phyloP scores from a whole-genome alignment of 371 early-diverging fungal genomes.

The Choanephora cucurbitarum region DNA sequence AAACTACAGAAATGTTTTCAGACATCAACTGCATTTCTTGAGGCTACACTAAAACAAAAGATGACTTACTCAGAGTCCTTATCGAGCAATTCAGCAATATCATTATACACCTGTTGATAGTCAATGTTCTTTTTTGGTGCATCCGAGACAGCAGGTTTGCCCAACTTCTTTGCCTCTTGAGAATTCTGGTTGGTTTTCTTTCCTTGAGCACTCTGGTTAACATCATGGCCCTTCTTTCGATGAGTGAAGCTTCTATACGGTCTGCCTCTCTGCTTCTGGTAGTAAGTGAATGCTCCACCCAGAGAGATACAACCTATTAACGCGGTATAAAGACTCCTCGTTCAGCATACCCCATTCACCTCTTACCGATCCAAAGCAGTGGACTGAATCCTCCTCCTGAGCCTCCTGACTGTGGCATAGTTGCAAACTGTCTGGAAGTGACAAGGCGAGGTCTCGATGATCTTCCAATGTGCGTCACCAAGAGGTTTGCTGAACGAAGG shows the following conservation, averaged over 20 bases:
- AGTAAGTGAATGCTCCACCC: constrained; percentile 21
- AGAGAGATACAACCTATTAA: constrained; percentile 23
- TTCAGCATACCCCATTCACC: too few species aligned
- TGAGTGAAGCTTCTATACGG: not conserved
- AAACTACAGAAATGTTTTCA: constrained; percentile 13
- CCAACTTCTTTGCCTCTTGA: not conserved
- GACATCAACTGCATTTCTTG: too few species aligned
- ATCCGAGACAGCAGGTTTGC: not conserved
- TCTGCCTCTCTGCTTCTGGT: constrained; percentile 15
- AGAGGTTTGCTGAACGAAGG: not conserved
- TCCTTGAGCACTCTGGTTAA: not conserved
- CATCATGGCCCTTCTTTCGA: not conserved
- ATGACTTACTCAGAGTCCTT: constrained; percentile 22
- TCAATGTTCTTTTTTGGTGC: constrained; percentile 18
- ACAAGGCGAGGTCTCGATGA: not conserved
- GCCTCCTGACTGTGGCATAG: not conserved
- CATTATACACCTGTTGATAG: constrained; percentile 28
- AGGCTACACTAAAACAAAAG: too few species aligned
- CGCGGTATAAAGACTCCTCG: too few species aligned
- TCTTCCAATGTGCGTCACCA: not conserved
- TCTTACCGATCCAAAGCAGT: not conserved
- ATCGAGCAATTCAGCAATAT: constrained; percentile 26
- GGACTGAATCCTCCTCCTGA: not conserved
- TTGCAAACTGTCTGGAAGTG: not conserved
- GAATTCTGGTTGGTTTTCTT: constrained; percentile 2